phyloP scores from a whole-genome alignment of 164 flowering plant species.

The Annona squamosa region DNA sequence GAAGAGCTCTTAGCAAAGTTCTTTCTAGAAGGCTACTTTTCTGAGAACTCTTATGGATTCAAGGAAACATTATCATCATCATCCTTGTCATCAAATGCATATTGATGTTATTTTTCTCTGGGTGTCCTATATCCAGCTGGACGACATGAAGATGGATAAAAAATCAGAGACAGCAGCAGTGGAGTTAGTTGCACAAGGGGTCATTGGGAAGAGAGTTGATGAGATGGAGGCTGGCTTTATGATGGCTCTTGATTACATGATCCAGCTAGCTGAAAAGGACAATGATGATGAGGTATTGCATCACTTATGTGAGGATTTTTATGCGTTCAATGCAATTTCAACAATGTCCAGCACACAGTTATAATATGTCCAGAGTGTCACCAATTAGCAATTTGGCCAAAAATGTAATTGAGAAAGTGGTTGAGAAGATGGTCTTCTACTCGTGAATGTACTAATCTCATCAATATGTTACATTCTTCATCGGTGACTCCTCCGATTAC shows the following conservation, averaged over 20 bases:
- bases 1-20: no score
- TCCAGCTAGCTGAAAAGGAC: slow-evolving; percentile 72
- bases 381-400: neutral
- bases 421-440: neutral
- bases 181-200: slow-evolving; percentile 90
- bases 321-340: neutral
- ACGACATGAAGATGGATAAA: slow-evolving; percentile 88
- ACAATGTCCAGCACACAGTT: neutral
- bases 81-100: no score
- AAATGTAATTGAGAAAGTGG: neutral
- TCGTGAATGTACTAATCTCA: no score
- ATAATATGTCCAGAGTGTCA: no score
- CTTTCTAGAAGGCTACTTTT: no score
- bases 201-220: slow-evolving; percentile 95
- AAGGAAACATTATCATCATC: no score
- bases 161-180: slow-evolving; percentile 78
- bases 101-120: no score
- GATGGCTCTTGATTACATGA: slow-evolving; percentile 98
- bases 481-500: no score
- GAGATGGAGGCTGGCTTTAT: slow-evolving; percentile 93
- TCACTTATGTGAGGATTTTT: neutral
- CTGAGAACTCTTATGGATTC: no score
- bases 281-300: slow-evolving; percentile 65
- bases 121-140: slow-evolving; percentile 41
- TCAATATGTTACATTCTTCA: no score